A percentile compares a stretch with the other conserved stretches of the same genome.
phyloP scores from a whole-genome alignment of 2,329 filamentous ascomycete genomes.

The Penicillium brasilianum region DNA sequence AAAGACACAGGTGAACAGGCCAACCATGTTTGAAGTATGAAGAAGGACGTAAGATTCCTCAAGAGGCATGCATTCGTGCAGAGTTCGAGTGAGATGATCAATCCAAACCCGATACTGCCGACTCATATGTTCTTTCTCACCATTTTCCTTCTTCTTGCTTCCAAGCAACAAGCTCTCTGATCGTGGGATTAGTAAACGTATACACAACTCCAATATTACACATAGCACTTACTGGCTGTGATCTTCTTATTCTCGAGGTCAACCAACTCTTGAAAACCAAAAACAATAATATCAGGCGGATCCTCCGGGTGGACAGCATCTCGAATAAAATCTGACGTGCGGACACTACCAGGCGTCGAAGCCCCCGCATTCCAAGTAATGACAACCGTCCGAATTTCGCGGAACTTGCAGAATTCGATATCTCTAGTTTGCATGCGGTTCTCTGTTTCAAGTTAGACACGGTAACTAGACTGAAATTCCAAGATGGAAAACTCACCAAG shows the following conservation, averaged over 20 bases:
- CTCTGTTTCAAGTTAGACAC: constrained; percentile 56
- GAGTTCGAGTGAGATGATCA: constrained; percentile 79
- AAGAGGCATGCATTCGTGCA: constrained; percentile 81
- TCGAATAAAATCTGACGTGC: constrained; percentile 79
- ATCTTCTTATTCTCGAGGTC: constrained; percentile 97
- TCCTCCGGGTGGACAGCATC: constrained; percentile 77
- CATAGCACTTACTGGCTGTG: constrained; percentile 72
- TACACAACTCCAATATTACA: not conserved
- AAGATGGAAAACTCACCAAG: constrained; percentile 59
- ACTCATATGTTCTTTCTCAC: constrained; percentile 85
- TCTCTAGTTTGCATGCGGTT: constrained; percentile 83
- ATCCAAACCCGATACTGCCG: constrained; percentile 97
- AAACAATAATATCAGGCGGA: constrained; percentile 86
- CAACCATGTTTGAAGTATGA: constrained; percentile 87
- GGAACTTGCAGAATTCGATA: constrained; percentile 81
- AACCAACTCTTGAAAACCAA: constrained; percentile 98
- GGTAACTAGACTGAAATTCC: not conserved
- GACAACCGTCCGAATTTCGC: constrained; percentile 77
- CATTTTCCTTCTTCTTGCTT: constrained; percentile 79
- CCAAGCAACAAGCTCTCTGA: constrained; percentile 79
- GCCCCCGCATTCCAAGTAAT: constrained; percentile 98
- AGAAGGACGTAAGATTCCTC: constrained; percentile 82
- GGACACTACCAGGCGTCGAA: constrained; percentile 83
- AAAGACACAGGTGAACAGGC: constrained; percentile 94
- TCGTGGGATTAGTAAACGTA: constrained; percentile 33